These are phyloP conservation scores for Posidonia australis DNA, from an alignment of 106 monocot genomes.

Conservation along the genomic window DNA sequence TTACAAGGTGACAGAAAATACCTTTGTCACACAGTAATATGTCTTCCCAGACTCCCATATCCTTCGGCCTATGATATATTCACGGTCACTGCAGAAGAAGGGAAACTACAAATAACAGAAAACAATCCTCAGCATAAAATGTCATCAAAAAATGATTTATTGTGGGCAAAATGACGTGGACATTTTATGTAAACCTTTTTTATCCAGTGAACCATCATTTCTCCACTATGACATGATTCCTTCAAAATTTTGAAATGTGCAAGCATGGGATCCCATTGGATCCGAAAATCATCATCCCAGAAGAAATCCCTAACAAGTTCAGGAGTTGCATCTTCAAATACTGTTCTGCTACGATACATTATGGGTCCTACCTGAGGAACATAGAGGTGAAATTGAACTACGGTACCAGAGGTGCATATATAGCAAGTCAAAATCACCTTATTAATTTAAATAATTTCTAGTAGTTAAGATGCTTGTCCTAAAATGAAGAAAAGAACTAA, in stretches of 20 bases:
- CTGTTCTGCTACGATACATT: constrained; percentile 66
- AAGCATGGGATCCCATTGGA: constrained; percentile 95
- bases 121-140: neutral
- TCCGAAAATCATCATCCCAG: constrained; percentile 93
- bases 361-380: constrained; percentile 48
- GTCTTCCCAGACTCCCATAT: constrained; percentile 88
- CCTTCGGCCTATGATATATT: constrained; percentile 84
- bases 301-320: constrained; percentile 96
- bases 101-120: constrained; percentile 64
- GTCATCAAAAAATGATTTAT: neutral
- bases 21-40: constrained; percentile 96
- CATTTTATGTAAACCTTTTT: constrained; percentile 54
- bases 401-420: neutral
- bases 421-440: neutral
- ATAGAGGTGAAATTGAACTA: neutral
- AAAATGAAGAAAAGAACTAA: no score
- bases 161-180: neutral
- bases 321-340: constrained; percentile 92
- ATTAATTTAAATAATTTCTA: no score
- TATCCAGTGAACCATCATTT: constrained; percentile 84
- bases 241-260: constrained; percentile 62
- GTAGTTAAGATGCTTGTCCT: no score
- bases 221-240: constrained; percentile 58
- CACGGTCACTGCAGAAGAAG: constrained; percentile 93
- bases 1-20: constrained; percentile 7